Base-by-base conservation (phyloP, 495 filamentous ascomycete genomes). In the Penicillium antarcticum region DNA sequence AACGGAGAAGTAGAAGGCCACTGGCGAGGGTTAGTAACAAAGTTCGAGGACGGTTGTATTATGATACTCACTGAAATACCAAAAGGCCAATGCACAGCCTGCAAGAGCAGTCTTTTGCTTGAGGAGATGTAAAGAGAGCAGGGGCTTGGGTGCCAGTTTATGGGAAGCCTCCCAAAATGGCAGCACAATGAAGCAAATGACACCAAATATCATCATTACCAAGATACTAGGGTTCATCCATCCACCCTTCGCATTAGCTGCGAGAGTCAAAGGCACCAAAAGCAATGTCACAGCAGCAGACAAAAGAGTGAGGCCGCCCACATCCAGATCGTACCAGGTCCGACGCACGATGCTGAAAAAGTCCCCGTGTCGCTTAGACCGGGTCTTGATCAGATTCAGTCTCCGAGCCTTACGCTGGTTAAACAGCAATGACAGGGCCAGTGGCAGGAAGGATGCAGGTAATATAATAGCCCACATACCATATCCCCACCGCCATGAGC, bases 1-100 rank as follows among this genome's bases (percentile, higher is more conserved):
- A 40, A 85, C 72, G 17, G 83, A 83, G 37, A 86, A 80, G 57
- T 85, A 87, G 59, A 84, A 86, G 13, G 81, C 82, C 72, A 83
- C 78, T 80, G 45, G 0, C 2, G 29, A 16, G 0, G 7, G 53
- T 78, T 62, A 79, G 67, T 43, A 31, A 51, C 24, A 17, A 21
- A 4, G 10, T 39, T 26, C n/a, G 14, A 8, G n/a, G 12, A 12
- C 24, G 16, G 12, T 37, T 9, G 12, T n/a, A 39, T 24, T 5
- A 14, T 14, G 7, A 43, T 9, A 59, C 64, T 45, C 64, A 78
- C 73, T 81, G 55, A 84, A 86, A 42, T 85, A 86, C 68, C 82
- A 87, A 55, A 79, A 81, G 3, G 67, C 75, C 55, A 86, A 70
- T 0, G 75, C 63, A 55, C 79, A 86, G 12, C 80, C 80, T 7